Evolutionary conservation across 176 grass and related monocot species (phyloP), one percentile per base, ranked within the genome.

Genomic region (Oryza officinalis): DNA sequence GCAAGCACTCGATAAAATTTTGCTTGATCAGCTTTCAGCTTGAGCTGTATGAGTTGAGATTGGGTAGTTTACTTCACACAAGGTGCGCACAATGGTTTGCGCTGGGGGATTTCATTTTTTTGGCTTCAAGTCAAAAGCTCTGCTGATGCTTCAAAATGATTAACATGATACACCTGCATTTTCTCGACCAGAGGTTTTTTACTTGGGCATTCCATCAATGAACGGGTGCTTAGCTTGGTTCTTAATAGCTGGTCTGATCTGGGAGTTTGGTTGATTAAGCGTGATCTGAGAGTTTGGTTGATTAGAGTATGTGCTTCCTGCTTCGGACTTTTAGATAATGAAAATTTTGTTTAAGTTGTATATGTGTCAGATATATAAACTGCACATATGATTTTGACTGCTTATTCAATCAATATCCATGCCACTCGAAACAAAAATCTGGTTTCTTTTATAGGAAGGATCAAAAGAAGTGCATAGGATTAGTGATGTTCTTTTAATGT

Each of bases 251-350:
- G 27, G 15, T 59, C 43, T 80, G 2, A 37, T 25, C 82, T 13
- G 67, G 41, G 27, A n/a, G 12, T 83, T 83, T 54, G 18, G 14
- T 72, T 63, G 52, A 52, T 23, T 11, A 50, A n/a, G n/a, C n/a
- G n/a, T n/a, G n/a, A n/a, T n/a, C n/a, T n/a, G n/a, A 52, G 26
- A 22, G 11, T 82, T 82, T 52, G 17, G 13, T 71, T 68, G 50
- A 50, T n/a, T 10, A 63, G 12, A 26, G 66, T 50, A 2, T 18
- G 20, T 67, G 54, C 17, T 69, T 27, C 17, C 32, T 43, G 5
- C 49, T 71, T 69, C 37, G 11, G 70, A 66, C 66, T 76, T 61
- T 17, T 68, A 30, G 22, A 52, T 18, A 35, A 1, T 18, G 69
- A 57, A 11, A 6, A 40, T 68, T 61, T 84, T 14, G 43, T 3